Evolutionary conservation across 192 early-diverging fungal genomes (phyloP).

Genomic region (Rhizophagus sp.): DNA sequence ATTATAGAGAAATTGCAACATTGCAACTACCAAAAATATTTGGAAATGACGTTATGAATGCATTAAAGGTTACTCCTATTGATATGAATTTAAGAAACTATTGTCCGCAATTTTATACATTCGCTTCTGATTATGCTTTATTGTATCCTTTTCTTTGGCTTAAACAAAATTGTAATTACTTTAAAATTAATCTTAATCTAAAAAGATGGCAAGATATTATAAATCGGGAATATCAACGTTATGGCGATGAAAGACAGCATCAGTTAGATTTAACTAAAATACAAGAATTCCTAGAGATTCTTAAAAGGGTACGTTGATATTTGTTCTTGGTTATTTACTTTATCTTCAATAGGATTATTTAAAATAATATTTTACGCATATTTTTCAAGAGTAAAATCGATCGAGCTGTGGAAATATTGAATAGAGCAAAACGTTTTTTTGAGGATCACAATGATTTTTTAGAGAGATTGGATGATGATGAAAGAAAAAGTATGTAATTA

Average conservation of each 20-base stretch:
- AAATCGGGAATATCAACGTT: background rate
- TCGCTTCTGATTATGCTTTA: background rate
- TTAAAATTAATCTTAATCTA: background rate
- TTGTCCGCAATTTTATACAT: background rate
- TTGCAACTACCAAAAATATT: background rate
- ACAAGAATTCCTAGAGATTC: background rate
- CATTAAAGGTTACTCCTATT: background rate
- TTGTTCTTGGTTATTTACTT: background rate
- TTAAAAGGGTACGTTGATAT: background rate
- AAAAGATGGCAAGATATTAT: background rate
- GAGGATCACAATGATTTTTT: background rate
- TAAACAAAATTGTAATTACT: background rate
- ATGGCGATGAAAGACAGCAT: background rate
- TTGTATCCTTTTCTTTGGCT: background rate
- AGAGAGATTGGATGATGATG: background rate
- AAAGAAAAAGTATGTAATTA: background rate
- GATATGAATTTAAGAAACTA: background rate
- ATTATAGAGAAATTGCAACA: background rate
- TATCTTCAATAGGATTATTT: background rate
- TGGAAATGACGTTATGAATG: background rate
- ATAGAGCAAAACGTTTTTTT: conserved; percentile 1
- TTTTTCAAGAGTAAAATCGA: background rate
- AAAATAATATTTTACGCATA: background rate
- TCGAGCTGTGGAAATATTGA: background rate
- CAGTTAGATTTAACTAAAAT: background rate